These are phyloP conservation scores for Usnea hakonensis DNA, from an alignment of 495 filamentous ascomycete genomes.

Conservation along the genomic window DNA sequence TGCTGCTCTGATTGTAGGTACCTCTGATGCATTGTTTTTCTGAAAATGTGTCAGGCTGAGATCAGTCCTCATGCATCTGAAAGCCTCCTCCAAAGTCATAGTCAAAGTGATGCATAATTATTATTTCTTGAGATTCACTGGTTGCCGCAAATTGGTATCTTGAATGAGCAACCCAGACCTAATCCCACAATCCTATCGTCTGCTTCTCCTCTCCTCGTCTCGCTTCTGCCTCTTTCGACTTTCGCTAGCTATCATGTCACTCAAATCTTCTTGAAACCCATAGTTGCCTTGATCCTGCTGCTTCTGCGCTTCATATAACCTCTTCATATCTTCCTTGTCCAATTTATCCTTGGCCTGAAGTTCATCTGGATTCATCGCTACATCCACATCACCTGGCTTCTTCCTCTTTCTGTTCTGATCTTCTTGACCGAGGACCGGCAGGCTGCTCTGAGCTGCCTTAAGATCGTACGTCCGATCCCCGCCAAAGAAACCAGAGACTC, in stretches of 20 bases:
- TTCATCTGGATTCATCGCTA: conserved; percentile 77
- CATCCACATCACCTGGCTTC: conserved; percentile 91
- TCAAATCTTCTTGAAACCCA: conserved; percentile 86
- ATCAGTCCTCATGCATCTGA: not conserved
- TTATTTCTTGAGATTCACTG: not conserved
- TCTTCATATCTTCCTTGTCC: conserved; percentile 55
- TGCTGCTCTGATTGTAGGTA: not conserved
- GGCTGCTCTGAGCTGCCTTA: conserved; percentile 40
- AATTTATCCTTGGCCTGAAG: conserved; percentile 64
- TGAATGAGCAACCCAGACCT: conserved; percentile 5
- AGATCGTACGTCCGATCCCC: conserved; percentile 90
- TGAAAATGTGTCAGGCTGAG: not conserved
- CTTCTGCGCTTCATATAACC: conserved; percentile 68
- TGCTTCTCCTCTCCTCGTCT: conserved; percentile 65
- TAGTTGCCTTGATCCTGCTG: conserved; percentile 68
- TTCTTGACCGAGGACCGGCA: conserved; percentile 72
- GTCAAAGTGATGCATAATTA: not conserved
- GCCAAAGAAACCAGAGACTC: conserved; percentile 88
- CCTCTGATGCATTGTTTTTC: not conserved
- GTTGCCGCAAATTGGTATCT: conserved; percentile 7
- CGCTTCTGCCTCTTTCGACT: conserved; percentile 79
- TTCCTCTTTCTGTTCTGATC: conserved; percentile 79
- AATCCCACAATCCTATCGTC: conserved; percentile 29
- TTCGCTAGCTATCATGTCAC: conserved; percentile 94
- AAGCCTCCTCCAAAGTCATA: not conserved